Base-by-base conservation (phyloP, 2,329 filamentous ascomycete species). In the Pyricularia sp. region DNA sequence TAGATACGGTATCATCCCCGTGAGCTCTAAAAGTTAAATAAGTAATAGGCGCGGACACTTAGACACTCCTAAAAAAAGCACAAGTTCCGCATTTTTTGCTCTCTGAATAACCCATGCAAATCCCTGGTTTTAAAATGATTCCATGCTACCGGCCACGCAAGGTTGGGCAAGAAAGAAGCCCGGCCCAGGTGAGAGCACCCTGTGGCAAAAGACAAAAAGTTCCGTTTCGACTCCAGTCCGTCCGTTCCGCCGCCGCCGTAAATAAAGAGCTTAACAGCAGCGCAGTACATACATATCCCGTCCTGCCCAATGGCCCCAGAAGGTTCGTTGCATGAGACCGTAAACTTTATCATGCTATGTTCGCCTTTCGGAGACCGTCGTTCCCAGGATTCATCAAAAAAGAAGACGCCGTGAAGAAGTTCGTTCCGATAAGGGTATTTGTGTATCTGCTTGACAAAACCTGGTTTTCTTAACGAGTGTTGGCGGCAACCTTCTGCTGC, bases 401-500 rank as follows among this genome's bases (percentile, higher is more conserved):
- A 70, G 69, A 67, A 70, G 69, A 67, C 70, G 66, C 71, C 70
- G 71, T 68, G 68, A 69, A 70, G 66, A 68, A 64, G 64, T 65
- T 67, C 70, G 65, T 64, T 71, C 70, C 70, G 68, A 68, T 66
- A 69, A 67, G 61, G 58, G 58, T 66, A 64, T 65, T 67, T 64
- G 61, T 66, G 36, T 61, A 58, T 67, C 66, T 71, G 59, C 42
- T 67, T 63, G 58, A 77, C 64, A 66, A 28, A 23, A 66, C 64
- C 31, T 50, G 50, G 42, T 12, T 67, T 30, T 26, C 28, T 92
- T 93, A 97, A 85, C 93, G 93, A 85, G 87, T 90, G 80, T 90
- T 94, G 80, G 92, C 89, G 81, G 90, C 87, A 77, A 93, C 90
- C 91, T 97, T 97, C 80, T 85, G 83, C 77, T 87, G 88, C 76